Evolutionary conservation across 2,329 filamentous ascomycete genomes (phyloP).

Genomic region (Trichophyton schoenleinii): DNA sequence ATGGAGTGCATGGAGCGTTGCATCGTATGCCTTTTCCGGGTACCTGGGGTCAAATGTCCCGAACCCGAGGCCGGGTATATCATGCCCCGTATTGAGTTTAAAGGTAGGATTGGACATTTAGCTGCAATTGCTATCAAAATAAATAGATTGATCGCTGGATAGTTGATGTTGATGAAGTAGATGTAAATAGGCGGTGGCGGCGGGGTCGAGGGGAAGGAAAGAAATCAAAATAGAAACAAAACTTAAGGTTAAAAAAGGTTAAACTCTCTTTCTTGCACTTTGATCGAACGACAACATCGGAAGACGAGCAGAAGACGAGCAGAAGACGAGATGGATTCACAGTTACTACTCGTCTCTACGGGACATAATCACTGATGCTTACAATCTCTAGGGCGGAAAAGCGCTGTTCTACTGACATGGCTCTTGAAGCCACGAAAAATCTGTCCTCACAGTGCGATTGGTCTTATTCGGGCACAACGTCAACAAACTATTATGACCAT

Average conservation of each 20-base stretch:
- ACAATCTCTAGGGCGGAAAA: background rate
- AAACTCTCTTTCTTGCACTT: background rate
- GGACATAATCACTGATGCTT: background rate
- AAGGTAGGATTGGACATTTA: constrained; percentile 23
- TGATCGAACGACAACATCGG: background rate
- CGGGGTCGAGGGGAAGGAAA: background rate
- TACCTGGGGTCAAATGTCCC: constrained; percentile 44
- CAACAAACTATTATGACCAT: too few relatives aligned
- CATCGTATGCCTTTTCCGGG: constrained; percentile 51
- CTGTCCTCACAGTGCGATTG: too few relatives aligned
- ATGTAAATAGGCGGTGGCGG: background rate
- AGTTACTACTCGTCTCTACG: background rate
- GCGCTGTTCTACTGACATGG: background rate
- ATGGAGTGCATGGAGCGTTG: constrained; percentile 38
- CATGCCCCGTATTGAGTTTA: constrained; percentile 46
- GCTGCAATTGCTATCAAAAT: background rate
- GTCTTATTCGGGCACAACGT: too few relatives aligned
- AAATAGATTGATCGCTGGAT: background rate
- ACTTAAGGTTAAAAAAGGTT: background rate
- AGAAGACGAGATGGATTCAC: background rate
- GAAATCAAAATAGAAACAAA: background rate
- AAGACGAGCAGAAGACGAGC: background rate
- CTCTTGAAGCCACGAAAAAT: background rate
- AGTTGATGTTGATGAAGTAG: background rate
- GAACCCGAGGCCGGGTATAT: constrained; percentile 51